Base-by-base conservation (phyloP, 179 eudicot genomes). In the Sideroxylon spinosum region DNA sequence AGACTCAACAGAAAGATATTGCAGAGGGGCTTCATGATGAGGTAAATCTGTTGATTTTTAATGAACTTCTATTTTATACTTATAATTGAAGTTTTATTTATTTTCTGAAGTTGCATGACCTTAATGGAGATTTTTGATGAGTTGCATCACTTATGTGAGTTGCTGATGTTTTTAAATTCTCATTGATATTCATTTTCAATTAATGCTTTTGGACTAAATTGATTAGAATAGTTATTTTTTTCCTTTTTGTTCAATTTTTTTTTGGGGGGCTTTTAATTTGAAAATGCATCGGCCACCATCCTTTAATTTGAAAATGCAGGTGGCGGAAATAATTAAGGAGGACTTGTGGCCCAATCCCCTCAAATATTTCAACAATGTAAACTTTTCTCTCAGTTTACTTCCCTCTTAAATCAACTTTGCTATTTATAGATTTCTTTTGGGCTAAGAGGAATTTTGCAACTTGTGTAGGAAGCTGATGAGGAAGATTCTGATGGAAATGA, bases 341-440 rank as follows among this genome's bases (percentile, higher is more conserved):
- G 98, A 94, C 78, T 84, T 94, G 49, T 94, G 97, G 97, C 92
- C 94, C 25, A 90, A 92, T 75, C 97, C 98, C 37, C 86, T 94
- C 67, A 86, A 84, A 69, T 89, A 89, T 85, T 86, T 92, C 75
- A 84, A 81, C 89, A 89, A 85, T 80, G 97, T 92, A 83, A 52
- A 23, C 14, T 55, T 20, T 53, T 25, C 14, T 7, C 7, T 19
- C 57, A 16, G 0, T 66, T 25, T 32, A 44, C 60, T 74, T 74
- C 7, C 19, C 63, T 37, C 7, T 25, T 14, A 12, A 68, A 11
- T 60, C 22, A 25, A 64, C 26, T 25, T n/a, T 52, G 0, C 12
- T 52, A 17, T 14, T 55, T 71, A 76, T 75, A 6, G 65, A 37
- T 71, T 29, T 63, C 28, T 2, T 79, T 48, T 25, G 66, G 25